Evolutionary conservation across 1,284 basidiomycete genomes (phyloP).

Genomic region (Butyriboletus appendiculatus): DNA sequence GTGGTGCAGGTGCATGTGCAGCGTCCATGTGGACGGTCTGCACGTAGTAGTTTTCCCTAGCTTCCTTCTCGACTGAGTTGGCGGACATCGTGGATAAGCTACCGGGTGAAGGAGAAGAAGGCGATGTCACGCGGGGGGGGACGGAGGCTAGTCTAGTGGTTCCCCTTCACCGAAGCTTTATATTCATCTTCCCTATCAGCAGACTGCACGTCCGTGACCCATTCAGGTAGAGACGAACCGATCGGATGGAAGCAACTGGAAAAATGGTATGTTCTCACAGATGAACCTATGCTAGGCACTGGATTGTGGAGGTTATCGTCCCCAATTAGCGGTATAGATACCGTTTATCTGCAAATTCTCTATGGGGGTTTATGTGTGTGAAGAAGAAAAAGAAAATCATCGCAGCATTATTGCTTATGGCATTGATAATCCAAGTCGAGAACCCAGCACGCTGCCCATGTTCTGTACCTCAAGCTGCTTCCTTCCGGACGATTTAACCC

Average conservation of each 20-base stretch:
- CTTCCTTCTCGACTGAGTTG: conserved; percentile 25
- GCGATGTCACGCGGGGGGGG: background rate
- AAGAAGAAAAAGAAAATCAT: conserved; percentile 3
- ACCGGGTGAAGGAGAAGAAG: background rate
- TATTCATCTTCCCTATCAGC: conserved; percentile 8
- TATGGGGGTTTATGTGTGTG: background rate
- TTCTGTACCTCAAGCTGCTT: background rate
- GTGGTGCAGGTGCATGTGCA: conserved; percentile 13
- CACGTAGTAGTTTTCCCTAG: conserved; percentile 29
- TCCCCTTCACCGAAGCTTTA: conserved; percentile 13
- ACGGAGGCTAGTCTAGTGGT: background rate
- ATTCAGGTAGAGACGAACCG: background rate
- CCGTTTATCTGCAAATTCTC: conserved; percentile 14
- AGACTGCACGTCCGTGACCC: background rate
- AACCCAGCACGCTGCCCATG: background rate
- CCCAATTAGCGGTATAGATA: conserved; percentile 15
- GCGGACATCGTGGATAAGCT: conserved; percentile 19
- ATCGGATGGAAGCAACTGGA: background rate
- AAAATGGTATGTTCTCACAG: background rate
- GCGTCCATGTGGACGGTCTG: conserved; percentile 27
- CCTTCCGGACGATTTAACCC: background rate
- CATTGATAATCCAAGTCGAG: background rate
- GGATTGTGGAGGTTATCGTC: background rate
- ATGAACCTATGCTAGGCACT: conserved; percentile 14
- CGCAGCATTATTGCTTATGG: background rate